These are phyloP conservation scores for Rosa multiflora DNA, from an alignment of 306 rosid genomes.

Conservation along the genomic window DNA sequence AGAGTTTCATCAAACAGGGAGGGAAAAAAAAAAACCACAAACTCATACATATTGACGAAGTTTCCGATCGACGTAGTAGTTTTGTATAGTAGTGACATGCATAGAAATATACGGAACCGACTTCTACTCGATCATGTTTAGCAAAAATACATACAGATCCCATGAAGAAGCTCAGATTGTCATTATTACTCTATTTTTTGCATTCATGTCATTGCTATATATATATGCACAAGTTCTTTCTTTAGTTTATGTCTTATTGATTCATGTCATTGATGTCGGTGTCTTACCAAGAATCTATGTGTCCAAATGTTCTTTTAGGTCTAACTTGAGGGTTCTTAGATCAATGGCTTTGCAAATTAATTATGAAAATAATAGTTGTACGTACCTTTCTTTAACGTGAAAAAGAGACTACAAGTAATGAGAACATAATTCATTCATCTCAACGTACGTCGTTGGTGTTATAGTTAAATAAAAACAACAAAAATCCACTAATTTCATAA, in stretches of 20 bases:
- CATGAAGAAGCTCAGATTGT: background rate
- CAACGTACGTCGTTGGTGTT: too few relatives aligned
- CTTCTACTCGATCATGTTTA: background rate
- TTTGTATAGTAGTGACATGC: background rate
- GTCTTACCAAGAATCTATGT: too few relatives aligned
- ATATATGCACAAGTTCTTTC: background rate
- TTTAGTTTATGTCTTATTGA: too few relatives aligned
- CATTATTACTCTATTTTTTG: background rate
- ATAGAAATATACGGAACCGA: background rate
- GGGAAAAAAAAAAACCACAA: background rate
- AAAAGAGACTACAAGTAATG: too few relatives aligned
- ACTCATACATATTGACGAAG: constrained; percentile 2
- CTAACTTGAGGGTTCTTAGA: background rate
- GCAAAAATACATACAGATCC: background rate
- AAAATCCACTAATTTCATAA: too few relatives aligned
- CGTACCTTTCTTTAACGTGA: background rate
- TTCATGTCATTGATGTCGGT: too few relatives aligned
- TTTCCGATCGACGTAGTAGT: background rate
- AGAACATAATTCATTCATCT: too few relatives aligned
- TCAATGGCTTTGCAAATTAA: background rate
- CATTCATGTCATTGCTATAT: background rate
- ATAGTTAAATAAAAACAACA: too few relatives aligned
- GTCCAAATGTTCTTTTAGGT: too few relatives aligned
- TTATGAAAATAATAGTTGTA: background rate
- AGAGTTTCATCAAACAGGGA: background rate